Base-by-base conservation (phyloP, 441 rosid species). In the Pelargonium myrrhifolium region DNA sequence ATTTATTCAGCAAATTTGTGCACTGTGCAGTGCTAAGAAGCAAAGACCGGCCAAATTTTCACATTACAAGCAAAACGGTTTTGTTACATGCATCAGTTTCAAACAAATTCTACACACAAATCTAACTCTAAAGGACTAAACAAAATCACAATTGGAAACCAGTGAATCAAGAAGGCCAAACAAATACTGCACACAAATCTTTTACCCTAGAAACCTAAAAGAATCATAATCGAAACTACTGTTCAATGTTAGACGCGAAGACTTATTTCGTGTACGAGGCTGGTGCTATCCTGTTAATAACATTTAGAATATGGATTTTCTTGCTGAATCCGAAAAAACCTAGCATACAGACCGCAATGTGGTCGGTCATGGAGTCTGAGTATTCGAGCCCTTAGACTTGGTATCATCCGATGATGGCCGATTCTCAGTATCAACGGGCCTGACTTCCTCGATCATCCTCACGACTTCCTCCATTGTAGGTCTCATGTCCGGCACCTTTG, bases 391-490 rank as follows among this genome's bases (percentile, higher is more conserved):
- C 71, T 78, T 72, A 47, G 74, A 68, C 62, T 62, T 68, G 62
- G 68, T 68, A 45, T 83, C 89, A 24, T 79, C 82, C 1, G 86
- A 80, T 21, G 85, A 79, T 31, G 82, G 81, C 45, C 83, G 67
- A 64, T 84, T 86, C 1, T 80, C 93, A 3, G 84, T 75, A 49
- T 81, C 86, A 1, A 76, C 61, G 24, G 84, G 83, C 56, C 85
- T 73, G 12, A 80, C 72, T 47, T 88, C 89, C 60, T 85, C 94
- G 31, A 88, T 82, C 91, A 86, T 83, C 77, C 74, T 80, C 66
- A 82, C 78, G 1, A 85, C 89, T 75, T 86, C 89, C 66, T 80
- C 83, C 83, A 86, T 86, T 0, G 84, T 64, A 64, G 91, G 89
- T 56, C 94, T 86, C 35, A 70, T 56, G 45, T 88, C 91, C 11